These are phyloP conservation scores for Cutaneotrichosporon sp. DNA, from an alignment of 1,284 basidiomycete genomes.

Conservation along the genomic window DNA sequence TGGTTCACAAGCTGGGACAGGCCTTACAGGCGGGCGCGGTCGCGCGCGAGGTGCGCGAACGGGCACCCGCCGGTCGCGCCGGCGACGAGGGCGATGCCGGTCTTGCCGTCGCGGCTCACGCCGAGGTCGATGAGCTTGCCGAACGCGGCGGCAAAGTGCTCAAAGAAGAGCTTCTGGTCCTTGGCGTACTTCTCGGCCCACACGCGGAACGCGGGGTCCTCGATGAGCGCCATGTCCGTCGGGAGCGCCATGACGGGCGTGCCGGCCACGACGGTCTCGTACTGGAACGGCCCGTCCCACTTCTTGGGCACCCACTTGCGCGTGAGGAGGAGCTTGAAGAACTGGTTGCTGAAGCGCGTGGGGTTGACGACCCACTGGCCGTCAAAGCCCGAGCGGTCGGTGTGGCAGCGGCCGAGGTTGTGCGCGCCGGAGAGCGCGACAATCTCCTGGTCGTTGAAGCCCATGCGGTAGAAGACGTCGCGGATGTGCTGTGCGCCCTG, in stretches of 20 bases:
- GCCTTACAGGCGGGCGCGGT: slow-evolving; percentile 10
- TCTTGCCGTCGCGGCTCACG: slow-evolving; percentile 52
- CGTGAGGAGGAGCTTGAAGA: slow-evolving; percentile 56
- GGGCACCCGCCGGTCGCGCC: slow-evolving; percentile 50
- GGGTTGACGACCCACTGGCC: slow-evolving; percentile 56
- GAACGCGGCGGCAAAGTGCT: slow-evolving; percentile 57
- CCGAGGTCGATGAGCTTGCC: slow-evolving; percentile 56
- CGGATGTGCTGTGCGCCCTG: slow-evolving; percentile 57
- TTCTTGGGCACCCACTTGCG: slow-evolving; percentile 58
- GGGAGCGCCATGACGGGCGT: slow-evolving; percentile 61
- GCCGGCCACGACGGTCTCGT: slow-evolving; percentile 54
- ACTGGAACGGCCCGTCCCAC: slow-evolving; percentile 60
- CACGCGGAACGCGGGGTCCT: slow-evolving; percentile 51
- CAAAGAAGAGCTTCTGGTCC: slow-evolving; percentile 60
- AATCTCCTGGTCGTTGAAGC: slow-evolving; percentile 60
- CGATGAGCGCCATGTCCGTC: slow-evolving; percentile 55
- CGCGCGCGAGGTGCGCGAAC: slow-evolving; percentile 30
- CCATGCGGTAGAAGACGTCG: slow-evolving; percentile 59
- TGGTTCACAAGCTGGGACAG: not conserved
- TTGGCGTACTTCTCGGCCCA: slow-evolving; percentile 58
- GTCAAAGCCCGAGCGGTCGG: slow-evolving; percentile 57
- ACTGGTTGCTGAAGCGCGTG: slow-evolving; percentile 58
- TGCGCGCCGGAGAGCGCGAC: slow-evolving; percentile 61
- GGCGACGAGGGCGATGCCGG: slow-evolving; percentile 49
- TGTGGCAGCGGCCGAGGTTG: slow-evolving; percentile 57